phyloP scores from a whole-genome alignment of 164 flowering plant genomes.

The Kalanchoe fedtschenkoi region DNA sequence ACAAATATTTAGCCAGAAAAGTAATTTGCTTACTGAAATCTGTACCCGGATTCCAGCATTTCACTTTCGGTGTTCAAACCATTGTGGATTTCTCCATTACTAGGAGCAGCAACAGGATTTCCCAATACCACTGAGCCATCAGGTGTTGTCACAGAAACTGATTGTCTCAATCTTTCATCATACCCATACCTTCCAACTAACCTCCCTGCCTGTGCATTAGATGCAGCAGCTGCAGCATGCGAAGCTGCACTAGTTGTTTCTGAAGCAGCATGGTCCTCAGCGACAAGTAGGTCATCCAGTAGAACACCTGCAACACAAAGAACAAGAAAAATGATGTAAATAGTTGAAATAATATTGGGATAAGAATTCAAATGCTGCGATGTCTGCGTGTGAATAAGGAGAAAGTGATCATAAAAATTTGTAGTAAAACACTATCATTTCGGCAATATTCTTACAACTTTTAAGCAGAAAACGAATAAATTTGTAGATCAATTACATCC shows the following conservation, averaged over 20 bases:
- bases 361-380: neutral
- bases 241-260: slow-evolving; percentile 93
- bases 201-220: slow-evolving; percentile 56
- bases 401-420: no score
- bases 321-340: neutral
- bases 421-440: neutral
- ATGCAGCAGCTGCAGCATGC: slow-evolving; percentile 80
- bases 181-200: slow-evolving; percentile 56
- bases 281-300: slow-evolving; percentile 89
- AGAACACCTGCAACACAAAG: slow-evolving; percentile 52
- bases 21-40: neutral
- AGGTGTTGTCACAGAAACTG: slow-evolving; percentile 34
- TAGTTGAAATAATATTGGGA: neutral
- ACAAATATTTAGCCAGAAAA: neutral
- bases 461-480: no score
- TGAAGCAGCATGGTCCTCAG: slow-evolving; percentile 94
- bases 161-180: slow-evolving; percentile 60
- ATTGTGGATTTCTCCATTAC: slow-evolving; percentile 85
- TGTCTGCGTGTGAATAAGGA: no score
- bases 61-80: slow-evolving; percentile 91
- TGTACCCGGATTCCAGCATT: slow-evolving; percentile 64
- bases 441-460: neutral
- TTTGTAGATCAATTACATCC: no score
- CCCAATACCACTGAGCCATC: slow-evolving; percentile 94
- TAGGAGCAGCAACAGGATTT: slow-evolving; percentile 87